Evolutionary conservation across 306 rosid species (phyloP).

Genomic region (Inga leiocalycina): DNA sequence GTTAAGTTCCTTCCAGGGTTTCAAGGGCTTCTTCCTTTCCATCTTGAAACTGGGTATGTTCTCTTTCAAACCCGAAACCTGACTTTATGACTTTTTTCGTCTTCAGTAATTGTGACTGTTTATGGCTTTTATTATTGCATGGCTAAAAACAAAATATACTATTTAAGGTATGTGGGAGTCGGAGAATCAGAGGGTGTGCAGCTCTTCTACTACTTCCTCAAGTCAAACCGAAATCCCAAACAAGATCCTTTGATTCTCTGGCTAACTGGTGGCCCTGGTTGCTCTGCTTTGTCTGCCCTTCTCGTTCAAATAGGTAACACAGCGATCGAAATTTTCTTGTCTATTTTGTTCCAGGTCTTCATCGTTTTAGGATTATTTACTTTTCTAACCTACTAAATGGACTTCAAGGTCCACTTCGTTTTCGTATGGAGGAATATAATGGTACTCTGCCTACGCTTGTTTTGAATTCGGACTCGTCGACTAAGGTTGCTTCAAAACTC

Average conservation of each 20-base stretch:
- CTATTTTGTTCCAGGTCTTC: neutral
- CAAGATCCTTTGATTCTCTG: slow-evolving; percentile 54
- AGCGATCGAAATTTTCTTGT: no score
- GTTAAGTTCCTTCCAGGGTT: slow-evolving; percentile 3
- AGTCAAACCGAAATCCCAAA: slow-evolving; percentile 44
- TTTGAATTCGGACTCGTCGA: slow-evolving; percentile 48
- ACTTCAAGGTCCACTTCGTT: slow-evolving; percentile 49
- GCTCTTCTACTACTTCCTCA: slow-evolving; percentile 52
- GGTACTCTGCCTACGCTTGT: slow-evolving; percentile 47
- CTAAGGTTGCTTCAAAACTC: slow-evolving; percentile 40
- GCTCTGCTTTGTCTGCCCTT: slow-evolving; percentile 39
- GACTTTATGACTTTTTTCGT: no score
- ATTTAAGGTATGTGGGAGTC: slow-evolving; percentile 52
- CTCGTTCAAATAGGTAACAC: slow-evolving; percentile 40
- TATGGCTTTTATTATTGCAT: neutral
- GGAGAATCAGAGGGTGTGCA: slow-evolving; percentile 52
- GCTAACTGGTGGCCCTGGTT: slow-evolving; percentile 60
- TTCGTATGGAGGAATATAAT: slow-evolving; percentile 31
- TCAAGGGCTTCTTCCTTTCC: slow-evolving; percentile 21
- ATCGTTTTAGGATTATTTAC: neutral
- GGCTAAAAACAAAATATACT: neutral
- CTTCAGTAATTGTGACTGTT: neutral
- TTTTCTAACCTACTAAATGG: neutral
- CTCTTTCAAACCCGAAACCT: neutral
- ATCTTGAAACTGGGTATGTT: slow-evolving; percentile 27